These are phyloP conservation scores for Letharia lupina DNA, from an alignment of 495 filamentous ascomycete species.

Conservation along the genomic window DNA sequence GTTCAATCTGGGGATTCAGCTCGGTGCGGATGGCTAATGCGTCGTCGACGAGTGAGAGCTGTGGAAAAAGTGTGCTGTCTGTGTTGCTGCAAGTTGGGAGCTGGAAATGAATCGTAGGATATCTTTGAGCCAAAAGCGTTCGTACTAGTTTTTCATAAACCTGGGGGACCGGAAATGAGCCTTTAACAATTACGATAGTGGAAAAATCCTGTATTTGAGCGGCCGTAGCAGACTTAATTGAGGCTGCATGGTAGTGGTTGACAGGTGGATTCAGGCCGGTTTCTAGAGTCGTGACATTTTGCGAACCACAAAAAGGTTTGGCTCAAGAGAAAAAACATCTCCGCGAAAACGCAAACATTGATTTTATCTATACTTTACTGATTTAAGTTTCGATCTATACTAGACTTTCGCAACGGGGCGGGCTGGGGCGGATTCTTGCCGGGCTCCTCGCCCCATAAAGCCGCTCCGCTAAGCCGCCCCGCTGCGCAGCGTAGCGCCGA, in stretches of 20 bases:
- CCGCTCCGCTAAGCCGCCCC: too few relatives aligned
- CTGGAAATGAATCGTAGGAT: constrained; percentile 9
- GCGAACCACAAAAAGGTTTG: too few relatives aligned
- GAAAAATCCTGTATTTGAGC: background rate
- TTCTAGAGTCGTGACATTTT: background rate
- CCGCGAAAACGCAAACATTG: too few relatives aligned
- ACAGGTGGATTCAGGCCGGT: background rate
- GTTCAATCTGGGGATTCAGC: constrained; percentile 14
- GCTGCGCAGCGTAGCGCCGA: too few relatives aligned
- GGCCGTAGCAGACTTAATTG: background rate
- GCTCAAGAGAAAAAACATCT: too few relatives aligned
- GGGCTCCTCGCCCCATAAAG: too few relatives aligned
- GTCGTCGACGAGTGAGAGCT: constrained; percentile 15
- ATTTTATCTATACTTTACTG: too few relatives aligned
- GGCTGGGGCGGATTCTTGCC: too few relatives aligned
- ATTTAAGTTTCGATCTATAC: too few relatives aligned
- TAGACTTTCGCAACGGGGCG: too few relatives aligned
- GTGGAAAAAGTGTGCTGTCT: constrained; percentile 8
- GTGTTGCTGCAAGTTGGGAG: constrained; percentile 15
- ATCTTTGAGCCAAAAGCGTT: constrained; percentile 4
- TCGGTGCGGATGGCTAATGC: constrained; percentile 11
- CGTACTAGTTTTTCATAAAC: constrained; percentile 5
- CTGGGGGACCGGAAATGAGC: background rate
- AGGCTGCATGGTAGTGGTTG: background rate
- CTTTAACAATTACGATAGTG: constrained; percentile 10